These are phyloP conservation scores for Psilocybe subaeruginosa DNA, from an alignment of 768 basidiomycete genomes.

Conservation along the genomic window DNA sequence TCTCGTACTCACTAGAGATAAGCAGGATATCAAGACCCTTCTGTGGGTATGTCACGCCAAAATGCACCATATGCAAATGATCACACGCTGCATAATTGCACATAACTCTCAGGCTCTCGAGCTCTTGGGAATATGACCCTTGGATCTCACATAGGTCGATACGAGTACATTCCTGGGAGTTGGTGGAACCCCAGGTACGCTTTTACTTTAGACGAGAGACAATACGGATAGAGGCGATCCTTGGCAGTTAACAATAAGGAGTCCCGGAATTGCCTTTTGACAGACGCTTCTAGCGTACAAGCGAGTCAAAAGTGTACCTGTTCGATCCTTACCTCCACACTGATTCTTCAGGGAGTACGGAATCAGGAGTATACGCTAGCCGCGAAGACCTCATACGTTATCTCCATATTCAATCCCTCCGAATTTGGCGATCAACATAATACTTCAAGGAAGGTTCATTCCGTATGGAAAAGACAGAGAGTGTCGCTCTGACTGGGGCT, in stretches of 20 bases:
- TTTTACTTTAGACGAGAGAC: neutral
- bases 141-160: neutral
- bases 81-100: neutral
- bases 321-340: neutral
- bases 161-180: neutral
- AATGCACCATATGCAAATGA: slow-evolving; percentile 8
- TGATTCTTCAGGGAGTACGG: neutral
- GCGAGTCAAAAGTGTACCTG: neutral
- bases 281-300: neutral
- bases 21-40: neutral
- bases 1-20: too few relatives aligned
- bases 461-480: slow-evolving; percentile 3
- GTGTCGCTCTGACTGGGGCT: slow-evolving; percentile 11
- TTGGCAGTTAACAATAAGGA: neutral
- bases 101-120: neutral
- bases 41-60: neutral
- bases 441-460: neutral
- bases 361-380: neutral
- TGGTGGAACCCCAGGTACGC: slow-evolving; percentile 10
- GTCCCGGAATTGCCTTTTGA: neutral
- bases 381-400: neutral
- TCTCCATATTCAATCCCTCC: neutral
- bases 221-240: neutral
- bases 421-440: neutral
- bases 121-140: neutral